Evolutionary conservation across 306 rosid genomes (phyloP).

Genomic region (Dalbergia cochinchinensis): DNA sequence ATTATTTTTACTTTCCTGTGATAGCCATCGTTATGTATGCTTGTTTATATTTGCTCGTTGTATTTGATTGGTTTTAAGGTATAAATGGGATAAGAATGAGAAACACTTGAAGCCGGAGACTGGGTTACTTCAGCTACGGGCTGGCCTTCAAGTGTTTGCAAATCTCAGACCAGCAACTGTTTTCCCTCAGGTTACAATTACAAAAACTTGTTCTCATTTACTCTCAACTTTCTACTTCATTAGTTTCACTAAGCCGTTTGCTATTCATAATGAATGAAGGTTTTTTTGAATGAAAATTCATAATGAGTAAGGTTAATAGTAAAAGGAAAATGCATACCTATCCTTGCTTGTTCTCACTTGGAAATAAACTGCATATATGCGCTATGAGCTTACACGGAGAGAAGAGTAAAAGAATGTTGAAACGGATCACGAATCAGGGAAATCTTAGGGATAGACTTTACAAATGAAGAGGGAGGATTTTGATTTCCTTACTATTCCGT

Average conservation of each 20-base stretch:
- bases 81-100: constrained; percentile 83
- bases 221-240: too few species aligned
- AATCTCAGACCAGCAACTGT: constrained; percentile 88
- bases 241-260: too few species aligned
- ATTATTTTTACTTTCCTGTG: neutral
- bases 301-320: neutral
- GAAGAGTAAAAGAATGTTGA: neutral
- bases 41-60: neutral
- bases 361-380: neutral
- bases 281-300: neutral
- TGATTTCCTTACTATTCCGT: neutral
- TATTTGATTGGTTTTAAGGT: constrained; percentile 52
- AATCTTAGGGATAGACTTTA: neutral
- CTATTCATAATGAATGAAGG: too few species aligned
- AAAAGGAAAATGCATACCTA: neutral
- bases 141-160: constrained; percentile 81
- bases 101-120: constrained; percentile 93
- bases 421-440: neutral
- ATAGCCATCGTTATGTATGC: neutral
- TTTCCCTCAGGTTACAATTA: constrained; percentile 67
- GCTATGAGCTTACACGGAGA: neutral
- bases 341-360: constrained; percentile 1
- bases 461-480: constrained; percentile 6
- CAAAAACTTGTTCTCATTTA: neutral
- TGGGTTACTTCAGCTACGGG: constrained; percentile 74